Evolutionary conservation across 1,284 basidiomycete species (phyloP).

Genomic region (Erythrobasidium hasegawianum): DNA sequence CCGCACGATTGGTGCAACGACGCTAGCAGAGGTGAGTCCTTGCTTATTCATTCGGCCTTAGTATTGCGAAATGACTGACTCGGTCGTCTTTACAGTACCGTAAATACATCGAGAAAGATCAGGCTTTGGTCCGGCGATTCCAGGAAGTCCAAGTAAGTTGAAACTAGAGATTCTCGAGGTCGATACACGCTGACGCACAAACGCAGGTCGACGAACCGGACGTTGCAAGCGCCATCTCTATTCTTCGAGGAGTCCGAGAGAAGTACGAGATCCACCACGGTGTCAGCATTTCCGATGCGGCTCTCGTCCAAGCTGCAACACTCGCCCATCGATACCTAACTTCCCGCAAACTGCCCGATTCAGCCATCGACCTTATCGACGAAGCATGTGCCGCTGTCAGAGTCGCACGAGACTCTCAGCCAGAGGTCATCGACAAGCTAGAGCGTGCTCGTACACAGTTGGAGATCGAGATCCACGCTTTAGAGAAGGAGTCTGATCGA

Average conservation of each 20-base stretch:
- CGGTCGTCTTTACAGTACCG: slow-evolving; percentile 70
- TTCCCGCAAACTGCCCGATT: slow-evolving; percentile 46
- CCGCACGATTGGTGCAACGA: slow-evolving; percentile 80
- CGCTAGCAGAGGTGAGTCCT: neutral
- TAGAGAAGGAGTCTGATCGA: slow-evolving; percentile 57
- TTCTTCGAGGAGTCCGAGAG: slow-evolving; percentile 83
- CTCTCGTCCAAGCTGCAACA: slow-evolving; percentile 84
- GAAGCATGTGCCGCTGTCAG: slow-evolving; percentile 86
- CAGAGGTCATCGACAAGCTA: slow-evolving; percentile 89
- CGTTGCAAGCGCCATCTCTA: slow-evolving; percentile 87
- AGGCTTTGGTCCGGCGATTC: slow-evolving; percentile 90
- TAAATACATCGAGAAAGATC: slow-evolving; percentile 92
- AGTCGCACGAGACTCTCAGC: slow-evolving; percentile 88
- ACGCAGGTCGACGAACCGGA: slow-evolving; percentile 78
- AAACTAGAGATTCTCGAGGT: too few relatives aligned
- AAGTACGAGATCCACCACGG: slow-evolving; percentile 67
- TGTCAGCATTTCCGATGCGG: slow-evolving; percentile 82
- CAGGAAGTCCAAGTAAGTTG: too few relatives aligned
- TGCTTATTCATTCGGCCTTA: too few relatives aligned
- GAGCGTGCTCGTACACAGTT: slow-evolving; percentile 87
- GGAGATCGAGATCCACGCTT: slow-evolving; percentile 91
- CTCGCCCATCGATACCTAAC: slow-evolving; percentile 88
- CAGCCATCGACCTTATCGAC: slow-evolving; percentile 59
- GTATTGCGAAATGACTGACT: too few relatives aligned
- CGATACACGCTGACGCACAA: too few relatives aligned